phyloP scores from a whole-genome alignment of 257 asterid genomes.

The Solanum peruvianum region DNA sequence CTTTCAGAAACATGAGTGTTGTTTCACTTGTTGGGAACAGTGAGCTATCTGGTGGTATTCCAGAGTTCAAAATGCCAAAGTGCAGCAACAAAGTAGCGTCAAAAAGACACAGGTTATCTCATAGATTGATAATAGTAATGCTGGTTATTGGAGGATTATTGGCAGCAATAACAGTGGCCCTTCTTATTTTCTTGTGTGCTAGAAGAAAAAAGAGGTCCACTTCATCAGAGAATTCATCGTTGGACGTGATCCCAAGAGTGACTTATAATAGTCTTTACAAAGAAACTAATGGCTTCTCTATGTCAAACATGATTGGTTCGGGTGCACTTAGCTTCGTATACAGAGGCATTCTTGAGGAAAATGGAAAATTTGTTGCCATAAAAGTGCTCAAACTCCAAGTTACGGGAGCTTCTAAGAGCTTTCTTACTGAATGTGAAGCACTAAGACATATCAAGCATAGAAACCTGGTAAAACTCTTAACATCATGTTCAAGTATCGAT shows the following conservation, averaged over 20 bases:
- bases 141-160: not conserved
- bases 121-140: not conserved
- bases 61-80: not conserved
- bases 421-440: conserved; percentile 15
- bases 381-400: conserved; percentile 10
- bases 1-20: not conserved
- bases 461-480: conserved; percentile 14
- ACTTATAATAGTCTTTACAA: conserved; percentile 1
- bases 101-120: not conserved
- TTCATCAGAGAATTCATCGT: not conserved
- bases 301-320: not conserved
- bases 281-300: conserved; percentile 10
- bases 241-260: not conserved
- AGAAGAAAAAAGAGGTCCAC: not conserved
- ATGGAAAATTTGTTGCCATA: conserved; percentile 4
- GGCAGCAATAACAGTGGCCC: not conserved
- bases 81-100: not conserved
- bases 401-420: conserved; percentile 14
- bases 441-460: conserved; percentile 14
- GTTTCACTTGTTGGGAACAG: conserved; percentile 4
- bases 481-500: conserved; percentile 20
- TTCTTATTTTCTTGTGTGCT: not conserved
- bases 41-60: conserved; percentile 4
- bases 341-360: conserved; percentile 5
- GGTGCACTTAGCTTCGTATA: conserved; percentile 12